Evolutionary conservation across 2,329 filamentous ascomycete genomes (phyloP), one percentile per base, ranked within the genome.

Genomic region (Zasmidium angulare): DNA sequence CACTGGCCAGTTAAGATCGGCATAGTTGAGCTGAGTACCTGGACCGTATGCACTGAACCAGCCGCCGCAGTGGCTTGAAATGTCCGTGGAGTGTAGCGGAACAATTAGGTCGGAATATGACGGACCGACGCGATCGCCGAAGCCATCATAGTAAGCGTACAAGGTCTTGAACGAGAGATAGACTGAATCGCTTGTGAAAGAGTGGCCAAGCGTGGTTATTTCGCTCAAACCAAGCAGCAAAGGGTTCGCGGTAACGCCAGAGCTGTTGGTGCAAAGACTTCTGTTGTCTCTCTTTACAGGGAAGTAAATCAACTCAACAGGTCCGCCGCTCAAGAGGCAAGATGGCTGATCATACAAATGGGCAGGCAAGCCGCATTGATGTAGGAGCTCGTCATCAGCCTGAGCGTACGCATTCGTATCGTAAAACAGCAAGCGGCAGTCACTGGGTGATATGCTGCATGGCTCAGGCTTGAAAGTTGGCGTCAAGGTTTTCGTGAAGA

Each of bases 1-100:
- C 2, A 69, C 67, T 36, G 68, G 66, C 58, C 62, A 69, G 10
- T 69, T 67, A 3, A 70, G 50, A 23, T 69, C 66, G 1, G 65
- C 66, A 26, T 59, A 71, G 21, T 66, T n/a, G n/a, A n/a, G n/a
- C n/a, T n/a, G n/a, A n/a, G n/a, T n/a, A n/a, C n/a, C n/a, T n/a
- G n/a, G n/a, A n/a, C n/a, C n/a, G n/a, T n/a, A n/a, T n/a, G n/a
- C n/a, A n/a, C n/a, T n/a, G n/a, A n/a, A n/a, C n/a, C n/a, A n/a
- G n/a, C 62, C 68, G 9, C 52, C 49, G 50, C 67, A 69, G 19
- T 68, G 66, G 14, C 64, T 66, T 1, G 56, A 68, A 1, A 69
- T 49, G 0, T 63, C 54, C 2, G 46, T 46, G 1, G 63, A 66
- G 1, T 59, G 43, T 11, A 68, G 11, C 1, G 65, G 46, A 1